Evolutionary conservation across 441 rosid species (phyloP), one percentile per base, ranked within the genome.

Genomic region (Gossypium laxum): DNA sequence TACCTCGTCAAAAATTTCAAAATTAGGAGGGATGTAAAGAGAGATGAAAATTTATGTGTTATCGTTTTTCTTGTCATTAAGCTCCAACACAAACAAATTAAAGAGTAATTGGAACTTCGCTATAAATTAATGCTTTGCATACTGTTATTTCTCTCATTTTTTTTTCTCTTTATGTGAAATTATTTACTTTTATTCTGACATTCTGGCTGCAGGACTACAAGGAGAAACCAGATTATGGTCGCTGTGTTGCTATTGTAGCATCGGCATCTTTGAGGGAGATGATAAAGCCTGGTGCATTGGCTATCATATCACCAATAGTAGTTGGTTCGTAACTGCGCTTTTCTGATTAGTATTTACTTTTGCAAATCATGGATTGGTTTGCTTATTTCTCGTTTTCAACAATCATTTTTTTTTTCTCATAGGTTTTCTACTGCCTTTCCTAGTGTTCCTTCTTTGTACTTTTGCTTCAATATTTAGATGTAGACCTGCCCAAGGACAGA

Each of bases 171-270:
- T 67, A 5, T 21, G 22, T 45, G 8, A 5, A 24, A 24, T 1
- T 67, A 38, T 38, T 64, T 19, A 22, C 7, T 65, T 48, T 24
- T 50, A 7, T 24, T 48, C 52, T 57, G 62, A 24, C 18, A 5
- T 18, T 4, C 68, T 19, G 18, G 17, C 66, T n/a, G 45, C 86
- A 94, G 99, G 94, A 90, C 68, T 92, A 89, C 84, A 88, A 85
- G 85, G 99, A 90, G 87, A 94, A 90, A 80, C 99, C 99, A 51
- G 97, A 94, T 78, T 94, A 94, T 79, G 89, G 91, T 70, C 98
- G 98, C 34, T 94, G 99, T 83, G 99, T 94, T 32, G 93, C 98
- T 67, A 92, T 94, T 34, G 99, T 94, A 14, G 99, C 99, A 66
- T 86, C 98, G 76, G 97, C 98, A 5, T 91, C 99, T 66, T 73